Evolutionary conservation across 2,329 filamentous ascomycete species (phyloP).

Genomic region (Pezicula radicicola): DNA sequence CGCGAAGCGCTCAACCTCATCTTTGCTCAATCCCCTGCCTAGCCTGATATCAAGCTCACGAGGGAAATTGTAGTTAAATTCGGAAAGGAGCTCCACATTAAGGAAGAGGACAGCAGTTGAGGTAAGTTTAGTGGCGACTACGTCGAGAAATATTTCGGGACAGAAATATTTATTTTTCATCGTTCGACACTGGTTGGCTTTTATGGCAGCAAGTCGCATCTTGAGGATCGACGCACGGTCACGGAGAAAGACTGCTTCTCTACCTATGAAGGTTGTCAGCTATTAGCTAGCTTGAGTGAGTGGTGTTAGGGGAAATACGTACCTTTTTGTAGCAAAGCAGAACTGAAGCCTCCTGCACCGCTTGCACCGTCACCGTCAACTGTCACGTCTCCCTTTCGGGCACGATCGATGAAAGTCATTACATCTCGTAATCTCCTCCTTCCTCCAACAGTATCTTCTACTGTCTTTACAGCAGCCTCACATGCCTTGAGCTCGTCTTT

Average conservation of each 20-base stretch:
- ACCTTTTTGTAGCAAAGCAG: constrained; percentile 82
- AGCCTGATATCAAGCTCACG: constrained; percentile 85
- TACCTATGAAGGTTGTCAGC: constrained; percentile 50
- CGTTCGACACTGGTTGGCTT: constrained; percentile 82
- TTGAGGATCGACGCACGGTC: constrained; percentile 88
- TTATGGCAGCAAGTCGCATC: constrained; percentile 83
- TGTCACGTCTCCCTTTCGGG: constrained; percentile 78
- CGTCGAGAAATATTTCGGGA: constrained; percentile 96
- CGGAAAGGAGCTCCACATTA: constrained; percentile 92
- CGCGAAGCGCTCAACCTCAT: constrained; percentile 85
- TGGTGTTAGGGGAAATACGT: constrained; percentile 27
- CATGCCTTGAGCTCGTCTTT: constrained; percentile 85
- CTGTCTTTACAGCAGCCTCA: constrained; percentile 69
- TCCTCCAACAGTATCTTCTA: constrained; percentile 78
- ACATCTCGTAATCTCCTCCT: constrained; percentile 86
- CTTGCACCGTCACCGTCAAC: constrained; percentile 80
- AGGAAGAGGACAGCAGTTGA: constrained; percentile 95
- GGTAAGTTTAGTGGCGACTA: constrained; percentile 91
- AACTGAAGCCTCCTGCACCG: constrained; percentile 91
- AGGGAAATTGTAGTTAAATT: constrained; percentile 98
- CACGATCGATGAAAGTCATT: constrained; percentile 85
- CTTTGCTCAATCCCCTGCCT: constrained; percentile 72
- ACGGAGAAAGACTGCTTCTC: constrained; percentile 90
- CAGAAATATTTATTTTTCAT: constrained; percentile 94
- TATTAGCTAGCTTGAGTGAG: too few relatives aligned